phyloP scores from a whole-genome alignment of 352 stramenopile species.

The Pythium sp. region DNA sequence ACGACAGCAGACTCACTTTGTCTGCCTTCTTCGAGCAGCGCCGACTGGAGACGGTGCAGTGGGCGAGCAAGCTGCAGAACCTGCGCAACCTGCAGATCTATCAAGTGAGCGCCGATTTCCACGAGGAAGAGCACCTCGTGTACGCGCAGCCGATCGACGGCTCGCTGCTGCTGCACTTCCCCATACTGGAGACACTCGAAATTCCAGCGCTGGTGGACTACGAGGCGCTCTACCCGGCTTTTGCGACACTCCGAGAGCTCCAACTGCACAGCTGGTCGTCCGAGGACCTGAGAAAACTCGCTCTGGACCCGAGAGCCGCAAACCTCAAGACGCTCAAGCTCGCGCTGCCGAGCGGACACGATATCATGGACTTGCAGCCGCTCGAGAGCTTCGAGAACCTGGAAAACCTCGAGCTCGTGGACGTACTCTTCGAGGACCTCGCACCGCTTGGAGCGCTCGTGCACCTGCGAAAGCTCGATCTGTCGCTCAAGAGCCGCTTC shows the following conservation, averaged over 20 bases:
- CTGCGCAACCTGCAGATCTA: constrained; percentile 39
- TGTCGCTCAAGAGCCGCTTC: constrained; percentile 39
- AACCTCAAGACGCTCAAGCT: constrained; percentile 27
- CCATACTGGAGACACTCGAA: constrained; percentile 30
- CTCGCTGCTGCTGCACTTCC: constrained; percentile 28
- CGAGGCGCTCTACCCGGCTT: constrained; percentile 22
- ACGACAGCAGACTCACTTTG: constrained; percentile 17
- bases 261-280: constrained; percentile 39
- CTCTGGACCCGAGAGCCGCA: constrained; percentile 12
- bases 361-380: constrained; percentile 38
- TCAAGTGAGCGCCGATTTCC: constrained; percentile 24
- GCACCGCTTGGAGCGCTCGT: constrained; percentile 34
- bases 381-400: constrained; percentile 39
- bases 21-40: not conserved
- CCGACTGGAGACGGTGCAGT: constrained; percentile 16
- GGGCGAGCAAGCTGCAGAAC: constrained; percentile 28
- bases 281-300: constrained; percentile 38
- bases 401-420: constrained; percentile 44
- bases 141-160: constrained; percentile 35
- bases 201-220: constrained; percentile 35
- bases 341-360: constrained; percentile 31
- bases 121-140: constrained; percentile 26
- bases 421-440: constrained; percentile 53
- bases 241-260: constrained; percentile 32
- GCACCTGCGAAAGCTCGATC: constrained; percentile 48